These are phyloP conservation scores for Diospyros lotus DNA, from an alignment of 148 eudicot species.

Conservation along the genomic window DNA sequence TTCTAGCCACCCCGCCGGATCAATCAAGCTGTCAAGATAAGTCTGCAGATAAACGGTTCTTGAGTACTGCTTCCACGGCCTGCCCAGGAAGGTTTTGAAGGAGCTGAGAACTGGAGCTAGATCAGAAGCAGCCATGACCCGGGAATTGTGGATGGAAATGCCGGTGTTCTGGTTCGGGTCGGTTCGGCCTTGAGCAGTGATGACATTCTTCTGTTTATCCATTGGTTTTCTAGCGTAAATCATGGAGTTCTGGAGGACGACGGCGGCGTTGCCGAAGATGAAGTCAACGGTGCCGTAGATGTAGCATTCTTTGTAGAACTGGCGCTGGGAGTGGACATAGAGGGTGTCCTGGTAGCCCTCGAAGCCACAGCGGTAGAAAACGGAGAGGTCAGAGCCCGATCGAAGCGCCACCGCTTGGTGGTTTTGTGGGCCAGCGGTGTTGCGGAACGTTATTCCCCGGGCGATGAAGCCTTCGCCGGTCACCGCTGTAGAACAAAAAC, in stretches of 20 bases:
- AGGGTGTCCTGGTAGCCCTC: conserved; percentile 10
- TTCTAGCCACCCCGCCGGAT: not conserved
- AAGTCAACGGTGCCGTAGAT: conserved; percentile 3
- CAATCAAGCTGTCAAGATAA: not conserved
- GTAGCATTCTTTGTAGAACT: not conserved
- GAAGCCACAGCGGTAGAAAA: not conserved
- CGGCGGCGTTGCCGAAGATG: conserved; percentile 6
- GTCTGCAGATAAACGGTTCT: not conserved
- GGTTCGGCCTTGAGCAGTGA: not conserved
- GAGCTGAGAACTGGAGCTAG: not conserved
- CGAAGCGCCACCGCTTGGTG: not conserved
- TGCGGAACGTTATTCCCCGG: not conserved
- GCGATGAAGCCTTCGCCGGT: not conserved
- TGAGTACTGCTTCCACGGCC: conserved; percentile 1
- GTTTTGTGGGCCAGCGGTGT: not conserved
- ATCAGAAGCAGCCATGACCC: not conserved
- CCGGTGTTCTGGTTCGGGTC: not conserved
- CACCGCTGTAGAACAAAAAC: not conserved
- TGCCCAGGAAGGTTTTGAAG: not conserved
- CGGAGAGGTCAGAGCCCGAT: not conserved
- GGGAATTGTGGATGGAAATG: not conserved
- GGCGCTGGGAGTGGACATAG: not conserved
- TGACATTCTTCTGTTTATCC: not conserved
- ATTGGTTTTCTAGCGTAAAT: not conserved
- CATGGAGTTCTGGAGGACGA: not conserved